phyloP scores from a whole-genome alignment of 169 alveolate genomes.

The Plasmodium relictum region DNA sequence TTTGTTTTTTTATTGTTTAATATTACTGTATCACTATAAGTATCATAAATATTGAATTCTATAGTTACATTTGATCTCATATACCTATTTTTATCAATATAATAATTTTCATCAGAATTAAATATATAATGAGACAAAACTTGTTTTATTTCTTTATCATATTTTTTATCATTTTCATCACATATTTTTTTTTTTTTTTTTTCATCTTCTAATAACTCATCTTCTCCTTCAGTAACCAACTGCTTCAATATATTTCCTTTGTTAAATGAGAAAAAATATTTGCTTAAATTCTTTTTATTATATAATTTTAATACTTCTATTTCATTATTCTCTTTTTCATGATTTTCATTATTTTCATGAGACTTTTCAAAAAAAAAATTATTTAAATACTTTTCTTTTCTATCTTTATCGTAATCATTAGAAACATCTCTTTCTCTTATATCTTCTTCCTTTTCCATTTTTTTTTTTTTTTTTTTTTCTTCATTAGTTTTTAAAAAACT shows the following conservation, averaged over 20 bases:
- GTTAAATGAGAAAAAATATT: constrained; percentile 59
- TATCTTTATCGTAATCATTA: constrained; percentile 16
- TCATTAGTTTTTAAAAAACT: neutral
- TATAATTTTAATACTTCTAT: constrained; percentile 54
- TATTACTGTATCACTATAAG: constrained; percentile 41
- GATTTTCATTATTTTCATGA: neutral
- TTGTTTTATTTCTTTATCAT: constrained; percentile 3
- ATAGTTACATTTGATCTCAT: constrained; percentile 70
- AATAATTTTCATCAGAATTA: constrained; percentile 22
- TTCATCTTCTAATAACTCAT: neutral
- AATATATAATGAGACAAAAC: constrained; percentile 16
- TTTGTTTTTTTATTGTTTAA: constrained; percentile 59
- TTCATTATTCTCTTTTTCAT: neutral
- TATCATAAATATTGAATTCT: constrained; percentile 73
- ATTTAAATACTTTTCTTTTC: constrained; percentile 9
- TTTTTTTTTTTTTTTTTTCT: neutral
- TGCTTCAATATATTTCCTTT: constrained; percentile 71
- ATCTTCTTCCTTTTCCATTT: neutral
- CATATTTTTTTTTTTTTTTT: neutral
- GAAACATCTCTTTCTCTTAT: constrained; percentile 35
- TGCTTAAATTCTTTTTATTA: constrained; percentile 58
- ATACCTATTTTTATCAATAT: constrained; percentile 51
- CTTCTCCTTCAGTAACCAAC: constrained; percentile 75
- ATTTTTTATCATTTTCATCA: neutral
- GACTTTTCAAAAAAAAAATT: constrained; percentile 21